Evolutionary conservation across 139 green algal species (phyloP).

Genomic region (Closterium sp.): DNA sequence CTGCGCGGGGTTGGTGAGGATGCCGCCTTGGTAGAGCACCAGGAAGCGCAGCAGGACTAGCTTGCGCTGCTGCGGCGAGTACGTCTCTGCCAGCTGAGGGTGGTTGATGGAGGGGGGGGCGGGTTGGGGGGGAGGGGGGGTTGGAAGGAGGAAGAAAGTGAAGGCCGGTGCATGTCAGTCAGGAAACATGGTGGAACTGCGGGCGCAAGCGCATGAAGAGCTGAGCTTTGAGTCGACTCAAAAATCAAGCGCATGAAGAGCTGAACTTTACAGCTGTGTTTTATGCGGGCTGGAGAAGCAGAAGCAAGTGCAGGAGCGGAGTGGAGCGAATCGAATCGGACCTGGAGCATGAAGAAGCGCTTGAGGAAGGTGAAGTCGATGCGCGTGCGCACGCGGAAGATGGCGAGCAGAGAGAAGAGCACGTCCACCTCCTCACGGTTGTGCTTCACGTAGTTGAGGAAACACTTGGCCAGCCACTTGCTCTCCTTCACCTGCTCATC

Average conservation of each 20-base stretch:
- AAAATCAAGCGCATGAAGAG: too few relatives aligned
- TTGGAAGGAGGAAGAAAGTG: background rate
- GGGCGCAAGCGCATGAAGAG: too few relatives aligned
- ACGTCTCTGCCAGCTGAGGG: conserved; percentile 44
- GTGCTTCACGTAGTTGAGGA: conserved; percentile 70
- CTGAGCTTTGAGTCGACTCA: background rate
- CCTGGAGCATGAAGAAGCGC: conserved; percentile 61
- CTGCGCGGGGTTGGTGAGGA: background rate
- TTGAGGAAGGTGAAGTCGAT: conserved; percentile 84
- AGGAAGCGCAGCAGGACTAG: conserved; percentile 67
- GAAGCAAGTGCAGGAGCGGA: too few relatives aligned
- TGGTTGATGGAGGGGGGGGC: background rate
- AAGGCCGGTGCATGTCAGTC: too few relatives aligned
- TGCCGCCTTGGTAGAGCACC: conserved; percentile 52
- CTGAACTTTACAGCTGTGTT: too few relatives aligned
- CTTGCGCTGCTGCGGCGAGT: conserved; percentile 35
- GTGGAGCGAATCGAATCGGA: too few relatives aligned
- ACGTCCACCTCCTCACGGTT: conserved; percentile 64
- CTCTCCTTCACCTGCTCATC: conserved; percentile 71
- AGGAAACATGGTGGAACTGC: too few relatives aligned
- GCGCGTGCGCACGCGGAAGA: conserved; percentile 60
- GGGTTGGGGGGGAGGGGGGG: background rate
- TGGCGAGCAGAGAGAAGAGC: conserved; percentile 82
- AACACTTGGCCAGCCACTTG: conserved; percentile 77
- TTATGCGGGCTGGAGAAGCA: too few relatives aligned